These are phyloP conservation scores for Leishmania tropica DNA, from an alignment of 208 protist species.

Conservation along the genomic window DNA sequence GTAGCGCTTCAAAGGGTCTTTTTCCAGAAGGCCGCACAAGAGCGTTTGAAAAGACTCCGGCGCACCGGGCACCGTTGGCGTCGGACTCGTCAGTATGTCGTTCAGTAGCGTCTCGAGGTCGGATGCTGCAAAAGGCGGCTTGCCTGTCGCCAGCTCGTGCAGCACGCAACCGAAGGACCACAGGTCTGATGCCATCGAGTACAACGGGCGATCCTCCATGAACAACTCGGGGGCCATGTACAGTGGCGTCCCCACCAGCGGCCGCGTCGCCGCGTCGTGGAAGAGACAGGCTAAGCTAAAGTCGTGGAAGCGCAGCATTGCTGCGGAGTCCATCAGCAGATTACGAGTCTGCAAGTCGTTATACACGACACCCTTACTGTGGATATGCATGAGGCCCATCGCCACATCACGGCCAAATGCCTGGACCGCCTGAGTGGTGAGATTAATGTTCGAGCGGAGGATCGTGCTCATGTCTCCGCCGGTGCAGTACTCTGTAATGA, in stretches of 20 bases:
- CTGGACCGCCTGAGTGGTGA: conserved; percentile 78
- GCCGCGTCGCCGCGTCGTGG: conserved; percentile 25
- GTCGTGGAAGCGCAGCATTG: conserved; percentile 92
- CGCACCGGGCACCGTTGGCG: conserved; percentile 35
- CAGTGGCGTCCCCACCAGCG: conserved; percentile 78
- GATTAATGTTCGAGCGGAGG: conserved; percentile 57
- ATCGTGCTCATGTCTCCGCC: conserved; percentile 91
- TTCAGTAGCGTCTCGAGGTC: conserved; percentile 92
- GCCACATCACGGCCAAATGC: conserved; percentile 86
- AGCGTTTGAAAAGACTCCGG: conserved; percentile 72
- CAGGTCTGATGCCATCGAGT: conserved; percentile 92
- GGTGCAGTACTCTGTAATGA: conserved; percentile 95
- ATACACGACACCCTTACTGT: conserved; percentile 90
- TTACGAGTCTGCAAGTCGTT: conserved; percentile 94
- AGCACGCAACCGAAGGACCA: conserved; percentile 95
- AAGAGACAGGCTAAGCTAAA: conserved; percentile 89
- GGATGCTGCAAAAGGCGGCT: conserved; percentile 94
- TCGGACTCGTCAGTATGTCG: conserved; percentile 75
- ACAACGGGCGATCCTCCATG: conserved; percentile 47
- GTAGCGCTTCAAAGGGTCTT: conserved; percentile 77
- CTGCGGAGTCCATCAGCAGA: conserved; percentile 91
- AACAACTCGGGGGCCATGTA: conserved; percentile 97
- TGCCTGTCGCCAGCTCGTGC: conserved; percentile 89
- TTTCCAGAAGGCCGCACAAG: conserved; percentile 70
- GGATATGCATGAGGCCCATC: conserved; percentile 89